phyloP scores from a whole-genome alignment of 352 stramenopile species.

The Phytophthora constricta region DNA sequence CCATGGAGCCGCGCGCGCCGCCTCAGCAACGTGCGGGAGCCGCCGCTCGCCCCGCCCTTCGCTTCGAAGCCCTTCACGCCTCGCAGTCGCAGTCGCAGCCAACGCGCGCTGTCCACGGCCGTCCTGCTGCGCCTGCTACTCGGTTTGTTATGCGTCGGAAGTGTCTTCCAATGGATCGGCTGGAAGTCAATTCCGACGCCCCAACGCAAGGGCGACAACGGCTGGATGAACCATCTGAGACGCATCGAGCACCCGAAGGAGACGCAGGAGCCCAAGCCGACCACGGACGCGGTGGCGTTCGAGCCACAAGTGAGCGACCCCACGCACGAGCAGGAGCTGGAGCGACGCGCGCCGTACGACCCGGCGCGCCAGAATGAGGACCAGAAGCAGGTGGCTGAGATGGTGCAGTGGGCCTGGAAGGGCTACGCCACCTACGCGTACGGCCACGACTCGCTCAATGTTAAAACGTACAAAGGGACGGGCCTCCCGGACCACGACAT shows the following conservation, averaged over 20 bases:
- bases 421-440: constrained; percentile 78
- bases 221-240: constrained; percentile 51
- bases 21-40: constrained; percentile 38
- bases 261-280: constrained; percentile 8
- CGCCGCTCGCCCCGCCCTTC: constrained; percentile 19
- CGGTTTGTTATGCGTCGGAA: constrained; percentile 43
- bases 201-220: constrained; percentile 31
- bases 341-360: constrained; percentile 51
- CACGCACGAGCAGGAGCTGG: constrained; percentile 40
- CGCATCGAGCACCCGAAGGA: constrained; percentile 34
- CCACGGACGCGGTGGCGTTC: constrained; percentile 21
- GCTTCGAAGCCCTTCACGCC: constrained; percentile 13
- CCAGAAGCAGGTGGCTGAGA: constrained; percentile 64
- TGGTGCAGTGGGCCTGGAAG: constrained; percentile 84
- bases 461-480: constrained; percentile 61
- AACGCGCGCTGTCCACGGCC: constrained; percentile 32
- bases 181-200: constrained; percentile 31
- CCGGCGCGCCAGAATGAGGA: constrained; percentile 58
- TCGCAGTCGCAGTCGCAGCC: constrained; percentile 15
- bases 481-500: constrained; percentile 72
- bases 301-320: constrained; percentile 33
- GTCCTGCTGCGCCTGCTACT: constrained; percentile 53
- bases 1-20: constrained; percentile 57
- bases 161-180: constrained; percentile 55
- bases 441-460: constrained; percentile 75